Base-by-base conservation (phyloP, 1,284 basidiomycete species). In the Apiotrichum brassicae region DNA sequence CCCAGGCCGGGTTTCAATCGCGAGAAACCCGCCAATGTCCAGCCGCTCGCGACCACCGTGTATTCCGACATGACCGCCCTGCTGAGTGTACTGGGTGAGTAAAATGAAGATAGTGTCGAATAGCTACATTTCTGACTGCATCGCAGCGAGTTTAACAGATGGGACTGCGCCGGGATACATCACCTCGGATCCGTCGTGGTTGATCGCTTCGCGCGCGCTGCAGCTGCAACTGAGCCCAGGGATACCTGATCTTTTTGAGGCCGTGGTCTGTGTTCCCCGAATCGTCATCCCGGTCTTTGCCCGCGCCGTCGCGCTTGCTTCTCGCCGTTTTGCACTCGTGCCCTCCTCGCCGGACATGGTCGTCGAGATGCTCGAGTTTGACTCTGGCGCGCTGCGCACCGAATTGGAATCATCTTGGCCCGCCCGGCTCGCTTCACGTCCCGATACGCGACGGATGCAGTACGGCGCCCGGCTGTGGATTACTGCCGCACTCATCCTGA, bases 51-150 rank as follows among this genome's bases (percentile, higher is more conserved):
- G 12, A 44, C 44, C 36, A 37, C 48, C 1, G 14, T 49, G 18
- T 44, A 49, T 18, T 44, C 42, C 4, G 48, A 49, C 36, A 37
- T 49, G 23, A 49, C 48, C 16, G 48, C 48, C 14, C 30, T 49
- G 13, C 48, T 49, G 3, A 26, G 26, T 2, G 24, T 44, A 5
- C 9, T 49, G 4, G 35, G 44, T 46, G 34, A 37, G 44, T 46
- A 18, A n/a, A n/a, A n/a, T n/a, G n/a, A n/a, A n/a, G n/a, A n/a
- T n/a, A n/a, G n/a, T n/a, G n/a, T n/a, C n/a, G n/a, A n/a, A n/a
- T n/a, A n/a, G n/a, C n/a, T n/a, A n/a, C n/a, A n/a, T n/a, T n/a
- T n/a, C n/a, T n/a, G n/a, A n/a, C n/a, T n/a, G n/a, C n/a, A n/a
- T n/a, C n/a, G 7, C 44, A 46, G 48, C 48, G 22, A 23, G 26